Conservation (phyloP, 139 green algal species). For the Limnomonas spitsbergensis region DNA sequence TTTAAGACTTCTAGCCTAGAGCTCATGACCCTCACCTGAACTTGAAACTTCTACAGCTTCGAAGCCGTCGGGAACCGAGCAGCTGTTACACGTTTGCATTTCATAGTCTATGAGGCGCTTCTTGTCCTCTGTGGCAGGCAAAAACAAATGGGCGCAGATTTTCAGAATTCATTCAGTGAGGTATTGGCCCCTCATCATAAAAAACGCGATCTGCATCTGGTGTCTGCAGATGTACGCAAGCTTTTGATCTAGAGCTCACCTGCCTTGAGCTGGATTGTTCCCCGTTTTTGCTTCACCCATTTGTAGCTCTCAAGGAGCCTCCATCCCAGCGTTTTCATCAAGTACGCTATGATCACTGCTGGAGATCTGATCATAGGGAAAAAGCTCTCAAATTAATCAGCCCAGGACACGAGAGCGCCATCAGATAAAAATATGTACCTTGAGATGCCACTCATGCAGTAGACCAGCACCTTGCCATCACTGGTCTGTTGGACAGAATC, state of each 20-base stretch:
- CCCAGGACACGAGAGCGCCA: not conserved
- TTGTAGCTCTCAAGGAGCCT: conserved; percentile 68
- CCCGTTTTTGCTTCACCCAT: conserved; percentile 1
- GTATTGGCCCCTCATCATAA: too few relatives aligned
- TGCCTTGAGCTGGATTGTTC: not conserved
- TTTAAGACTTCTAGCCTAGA: too few relatives aligned
- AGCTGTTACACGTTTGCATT: not conserved
- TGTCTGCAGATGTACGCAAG: too few relatives aligned
- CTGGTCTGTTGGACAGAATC: conserved; percentile 7
- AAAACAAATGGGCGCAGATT: too few relatives aligned
- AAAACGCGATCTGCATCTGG: too few relatives aligned
- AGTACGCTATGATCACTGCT: conserved; percentile 69
- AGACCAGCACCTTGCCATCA: conserved; percentile 62
- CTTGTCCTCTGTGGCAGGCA: not conserved
- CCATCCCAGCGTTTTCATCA: conserved; percentile 78
- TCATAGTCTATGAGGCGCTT: not conserved
- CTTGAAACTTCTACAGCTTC: too few relatives aligned
- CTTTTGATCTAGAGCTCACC: too few relatives aligned
- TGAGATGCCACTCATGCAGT: conserved; percentile 73
- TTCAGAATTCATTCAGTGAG: too few relatives aligned
- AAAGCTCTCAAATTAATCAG: not conserved
- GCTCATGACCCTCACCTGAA: too few relatives aligned
- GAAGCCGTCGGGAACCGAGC: not conserved
- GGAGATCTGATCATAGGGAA: conserved; percentile 41
- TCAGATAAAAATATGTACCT: conserved; percentile 40